Evolutionary conservation across 1,284 basidiomycete species (phyloP), one percentile per base, ranked within the genome.

Genomic region (Cryptococcus floricola): DNA sequence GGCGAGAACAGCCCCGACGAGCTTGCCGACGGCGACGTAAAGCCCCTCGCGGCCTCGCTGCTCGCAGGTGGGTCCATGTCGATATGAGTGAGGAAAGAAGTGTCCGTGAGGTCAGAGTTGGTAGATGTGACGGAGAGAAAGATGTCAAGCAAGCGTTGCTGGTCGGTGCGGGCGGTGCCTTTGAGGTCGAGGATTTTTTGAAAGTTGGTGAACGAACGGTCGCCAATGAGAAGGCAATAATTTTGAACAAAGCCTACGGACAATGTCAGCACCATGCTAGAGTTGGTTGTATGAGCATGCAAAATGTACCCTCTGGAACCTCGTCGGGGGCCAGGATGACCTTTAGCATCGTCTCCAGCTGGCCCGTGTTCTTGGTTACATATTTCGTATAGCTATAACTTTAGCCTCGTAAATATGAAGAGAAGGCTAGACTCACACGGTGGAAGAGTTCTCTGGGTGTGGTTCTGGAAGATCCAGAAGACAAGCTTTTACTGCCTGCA

Each of bases 101-200:
- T 87, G 71, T 84, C 87, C 59, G 88, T 83, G 16, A 98, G 81
- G 48, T 96, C 90, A 34, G 84, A 82, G 69, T 90, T 89, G 4
- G 89, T 90, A 60, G 90, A 92, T 18, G 92, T 95, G 54, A 91
- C 87, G 3, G 88, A 87, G 41, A 97, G 80, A 79, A 98, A 98
- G 16, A 87, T 83, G 74, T 98, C 94, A 39, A 96, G 82, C 9
- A 98, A 83, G 63, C 84, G 84, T 76, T 93, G 92, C 78, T 97
- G 91, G 52, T 91, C 87, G 9, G 80, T 73, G 59, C 91, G 89
- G 0, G 89, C 85, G 0, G 92, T 91, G 10, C 94, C 95, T 73
- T 96, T 97, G 54, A 98, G 83, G 73, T 98, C 95, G 27, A 98
- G 83, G 54, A 95, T 88, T 91, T 99, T 99, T 81, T 98, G 96